These are phyloP conservation scores for Daldinia concentrica DNA, from an alignment of 495 filamentous ascomycete genomes.

Conservation along the genomic window DNA sequence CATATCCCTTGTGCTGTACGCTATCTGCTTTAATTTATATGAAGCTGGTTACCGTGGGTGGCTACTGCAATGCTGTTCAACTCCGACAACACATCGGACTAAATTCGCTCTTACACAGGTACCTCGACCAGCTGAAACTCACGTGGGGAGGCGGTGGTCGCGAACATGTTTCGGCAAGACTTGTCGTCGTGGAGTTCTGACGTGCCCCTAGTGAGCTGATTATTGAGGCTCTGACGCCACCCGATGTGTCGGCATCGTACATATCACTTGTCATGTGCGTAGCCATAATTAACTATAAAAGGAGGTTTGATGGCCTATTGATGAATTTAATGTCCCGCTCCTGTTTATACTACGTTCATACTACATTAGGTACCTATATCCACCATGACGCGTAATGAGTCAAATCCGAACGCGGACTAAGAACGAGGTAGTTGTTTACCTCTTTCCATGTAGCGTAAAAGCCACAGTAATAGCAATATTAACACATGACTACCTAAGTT, in stretches of 20 bases:
- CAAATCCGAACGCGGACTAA: neutral
- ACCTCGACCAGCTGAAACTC: neutral
- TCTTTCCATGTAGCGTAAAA: neutral
- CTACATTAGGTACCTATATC: no score
- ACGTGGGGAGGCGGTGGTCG: neutral
- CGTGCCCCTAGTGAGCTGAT: neutral
- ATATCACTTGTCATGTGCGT: neutral
- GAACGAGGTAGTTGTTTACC: neutral
- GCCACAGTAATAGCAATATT: no score
- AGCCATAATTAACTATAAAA: neutral
- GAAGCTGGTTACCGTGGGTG: neutral
- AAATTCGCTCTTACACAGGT: neutral
- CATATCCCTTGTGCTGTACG: neutral
- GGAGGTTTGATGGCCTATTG: neutral
- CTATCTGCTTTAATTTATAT: neutral
- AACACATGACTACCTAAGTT: no score
- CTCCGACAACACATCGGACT: neutral
- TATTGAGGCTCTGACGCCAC: neutral
- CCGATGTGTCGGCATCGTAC: neutral
- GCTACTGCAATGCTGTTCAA: neutral
- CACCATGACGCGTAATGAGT: neutral
- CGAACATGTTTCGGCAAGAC: neutral
- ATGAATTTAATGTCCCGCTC: neutral
- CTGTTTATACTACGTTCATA: neutral
- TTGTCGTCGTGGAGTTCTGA: neutral